Evolutionary conservation across 805 yeast genomes (phyloP).

Genomic region (Candida germanica): DNA sequence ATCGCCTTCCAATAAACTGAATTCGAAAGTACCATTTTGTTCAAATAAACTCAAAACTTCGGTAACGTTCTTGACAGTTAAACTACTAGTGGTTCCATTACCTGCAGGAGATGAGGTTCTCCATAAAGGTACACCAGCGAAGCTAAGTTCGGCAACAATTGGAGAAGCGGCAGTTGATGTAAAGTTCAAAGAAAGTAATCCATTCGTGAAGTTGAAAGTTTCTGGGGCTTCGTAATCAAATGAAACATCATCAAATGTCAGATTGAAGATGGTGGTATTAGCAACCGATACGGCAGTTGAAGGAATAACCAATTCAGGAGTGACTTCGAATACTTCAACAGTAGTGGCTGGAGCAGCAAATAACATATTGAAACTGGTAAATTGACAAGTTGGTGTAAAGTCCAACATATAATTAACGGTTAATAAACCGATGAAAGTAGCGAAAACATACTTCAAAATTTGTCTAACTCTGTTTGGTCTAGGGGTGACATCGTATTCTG

Average conservation of each 20-base stretch:
- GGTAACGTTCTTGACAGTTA: slow-evolving; percentile 23
- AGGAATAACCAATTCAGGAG: slow-evolving; percentile 7
- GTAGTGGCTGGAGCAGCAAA: slow-evolving; percentile 1
- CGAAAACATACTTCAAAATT: background rate
- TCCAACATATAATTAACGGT: background rate
- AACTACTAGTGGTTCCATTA: slow-evolving; percentile 16
- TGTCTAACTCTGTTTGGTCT: background rate
- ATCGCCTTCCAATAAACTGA: slow-evolving; percentile 23
- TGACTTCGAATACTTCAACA: slow-evolving; percentile 12
- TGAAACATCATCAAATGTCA: slow-evolving; percentile 8
- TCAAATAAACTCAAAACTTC: slow-evolving; percentile 21
- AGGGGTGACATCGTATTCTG: too few relatives aligned
- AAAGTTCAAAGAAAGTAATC: slow-evolving; percentile 23
- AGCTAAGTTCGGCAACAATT: slow-evolving; percentile 20
- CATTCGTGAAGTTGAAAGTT: slow-evolving; percentile 22
- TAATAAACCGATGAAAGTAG: background rate
- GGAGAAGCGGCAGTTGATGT: slow-evolving; percentile 18
- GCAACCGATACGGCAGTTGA: background rate
- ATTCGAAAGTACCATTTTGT: slow-evolving; percentile 10
- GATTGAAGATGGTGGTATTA: slow-evolving; percentile 10
- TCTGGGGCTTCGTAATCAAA: slow-evolving; percentile 11
- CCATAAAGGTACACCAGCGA: slow-evolving; percentile 24
- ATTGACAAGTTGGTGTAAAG: background rate
- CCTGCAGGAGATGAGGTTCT: slow-evolving; percentile 25
- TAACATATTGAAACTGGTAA: background rate